Base-by-base conservation (phyloP, 306 rosid species). In the Prunus salicina region DNA sequence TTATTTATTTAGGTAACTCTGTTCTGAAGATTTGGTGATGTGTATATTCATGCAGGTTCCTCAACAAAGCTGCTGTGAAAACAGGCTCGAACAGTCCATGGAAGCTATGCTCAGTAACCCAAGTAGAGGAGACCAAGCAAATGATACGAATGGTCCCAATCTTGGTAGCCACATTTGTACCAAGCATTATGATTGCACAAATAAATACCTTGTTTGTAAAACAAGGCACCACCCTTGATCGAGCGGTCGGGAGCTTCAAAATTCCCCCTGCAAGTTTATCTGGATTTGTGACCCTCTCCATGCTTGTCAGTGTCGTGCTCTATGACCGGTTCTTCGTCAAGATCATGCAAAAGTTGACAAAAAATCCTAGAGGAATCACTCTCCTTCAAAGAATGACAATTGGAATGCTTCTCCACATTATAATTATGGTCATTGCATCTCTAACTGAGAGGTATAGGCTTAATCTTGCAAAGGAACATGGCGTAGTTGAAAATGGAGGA, bases 41-140 rank as follows among this genome's bases (percentile, higher is more conserved):
- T 77, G 66, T 55, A 41, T 16, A 51, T 32, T 30, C 25, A 49
- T 75, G 73, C 73, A 87, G 91, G 77, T 72, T 80, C 22, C 78
- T 87, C 14, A 87, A 75, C 76, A 84, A 80, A 71, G 87, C 91
- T 24, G 69, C 88, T 7, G 76, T 87, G 60, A 87, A 25, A 84
- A 64, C 78, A 49, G 80, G 73, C 9, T 84, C 85, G 27, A 81
- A 80, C 15, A 72, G 67, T 72, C 75, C 80, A 34, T 84, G 85
- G 91, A 78, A 41, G 78, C 34, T 82, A 5, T 87, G 96, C 81
- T 80, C 97, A 5, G 88, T 95, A 63, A 89, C 97, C 2, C 96
- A 95, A 89, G 97, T 95, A 32, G 99, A 95, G 74, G 92, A 88
- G 69, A 89, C 96, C 15, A 95, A 95, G 65, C 97, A 90, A 74